phyloP scores from a whole-genome alignment of 768 basidiomycete species.

The Rubroboletus satanas region DNA sequence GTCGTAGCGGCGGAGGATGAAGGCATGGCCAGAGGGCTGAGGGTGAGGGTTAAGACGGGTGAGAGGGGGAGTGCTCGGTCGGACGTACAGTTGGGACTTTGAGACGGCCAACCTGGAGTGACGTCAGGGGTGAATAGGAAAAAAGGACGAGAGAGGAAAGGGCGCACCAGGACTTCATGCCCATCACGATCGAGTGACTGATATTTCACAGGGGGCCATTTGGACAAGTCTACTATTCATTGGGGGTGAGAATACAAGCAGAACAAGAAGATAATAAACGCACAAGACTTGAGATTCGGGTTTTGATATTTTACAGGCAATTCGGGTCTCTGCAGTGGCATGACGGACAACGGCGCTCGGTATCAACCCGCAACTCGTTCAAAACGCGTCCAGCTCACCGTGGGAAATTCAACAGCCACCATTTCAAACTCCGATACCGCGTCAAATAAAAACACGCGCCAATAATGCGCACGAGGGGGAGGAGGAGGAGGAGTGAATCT shows the following conservation, averaged over 20 bases:
- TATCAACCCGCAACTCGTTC: conserved; percentile 28
- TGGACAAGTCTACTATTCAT: conserved; percentile 36
- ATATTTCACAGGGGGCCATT: conserved; percentile 78
- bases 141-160: background rate
- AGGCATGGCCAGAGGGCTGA: conserved; percentile 79
- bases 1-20: conserved; percentile 91
- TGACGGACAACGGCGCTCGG: background rate
- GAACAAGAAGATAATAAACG: conserved; percentile 11
- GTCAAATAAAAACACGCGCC: conserved; percentile 11
- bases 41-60: conserved; percentile 16
- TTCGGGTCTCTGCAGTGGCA: conserved; percentile 45
- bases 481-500: too few relatives aligned
- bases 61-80: background rate
- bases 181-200: conserved; percentile 88
- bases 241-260: background rate
- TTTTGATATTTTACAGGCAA: conserved; percentile 51
- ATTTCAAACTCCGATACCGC: conserved; percentile 29
- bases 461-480: background rate
- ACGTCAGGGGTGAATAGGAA: conserved; percentile 17
- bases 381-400: conserved; percentile 29
- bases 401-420: conserved; percentile 33
- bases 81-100: conserved; percentile 82
- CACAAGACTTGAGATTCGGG: conserved; percentile 44
- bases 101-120: conserved; percentile 73
- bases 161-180: conserved; percentile 74